Conservation (phyloP, 371 early-diverging fungal species). For the Dichotomocladium elegans region DNA sequence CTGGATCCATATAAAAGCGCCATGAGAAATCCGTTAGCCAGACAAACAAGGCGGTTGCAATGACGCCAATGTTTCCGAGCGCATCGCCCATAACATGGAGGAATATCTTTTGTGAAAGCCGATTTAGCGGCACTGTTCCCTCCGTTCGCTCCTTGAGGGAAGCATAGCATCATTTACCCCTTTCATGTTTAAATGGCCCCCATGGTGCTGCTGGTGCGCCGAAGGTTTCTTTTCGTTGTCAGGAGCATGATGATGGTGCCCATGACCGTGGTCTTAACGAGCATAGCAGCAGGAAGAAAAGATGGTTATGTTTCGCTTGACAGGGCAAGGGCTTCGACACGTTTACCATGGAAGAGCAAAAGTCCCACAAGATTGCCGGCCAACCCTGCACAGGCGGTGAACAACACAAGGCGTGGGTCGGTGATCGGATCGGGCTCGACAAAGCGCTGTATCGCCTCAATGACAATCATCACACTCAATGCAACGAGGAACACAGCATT, state of each 20-base stretch:
- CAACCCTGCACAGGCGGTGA: conserved; percentile 83
- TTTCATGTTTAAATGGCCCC: conserved; percentile 79
- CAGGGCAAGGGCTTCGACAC: no score
- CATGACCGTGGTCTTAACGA: conserved; percentile 23
- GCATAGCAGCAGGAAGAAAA: no score
- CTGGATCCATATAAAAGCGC: conserved; percentile 80
- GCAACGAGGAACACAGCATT: conserved; percentile 89
- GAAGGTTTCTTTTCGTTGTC: conserved; percentile 23
- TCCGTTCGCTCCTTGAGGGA: no score
- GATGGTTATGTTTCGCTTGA: no score
- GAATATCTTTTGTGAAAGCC: conserved; percentile 53
- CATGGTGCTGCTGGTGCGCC: conserved; percentile 11
- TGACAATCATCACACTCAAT: conserved; percentile 82
- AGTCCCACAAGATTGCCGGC: conserved; percentile 80
- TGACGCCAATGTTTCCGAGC: conserved; percentile 90
- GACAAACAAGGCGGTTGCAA: conserved; percentile 78
- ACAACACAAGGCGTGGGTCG: conserved; percentile 73
- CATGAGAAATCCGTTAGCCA: conserved; percentile 66
- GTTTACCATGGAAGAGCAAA: conserved; percentile 69
- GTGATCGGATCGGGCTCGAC: conserved; percentile 63
- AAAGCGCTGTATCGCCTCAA: conserved; percentile 88
- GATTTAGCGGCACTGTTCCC: no score
- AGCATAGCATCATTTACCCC: conserved; percentile 46
- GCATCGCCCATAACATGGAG: conserved; percentile 95
- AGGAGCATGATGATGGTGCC: conserved; percentile 18